Conservation (phyloP, 163 green algal species). For the Chlorella variabilis region DNA sequence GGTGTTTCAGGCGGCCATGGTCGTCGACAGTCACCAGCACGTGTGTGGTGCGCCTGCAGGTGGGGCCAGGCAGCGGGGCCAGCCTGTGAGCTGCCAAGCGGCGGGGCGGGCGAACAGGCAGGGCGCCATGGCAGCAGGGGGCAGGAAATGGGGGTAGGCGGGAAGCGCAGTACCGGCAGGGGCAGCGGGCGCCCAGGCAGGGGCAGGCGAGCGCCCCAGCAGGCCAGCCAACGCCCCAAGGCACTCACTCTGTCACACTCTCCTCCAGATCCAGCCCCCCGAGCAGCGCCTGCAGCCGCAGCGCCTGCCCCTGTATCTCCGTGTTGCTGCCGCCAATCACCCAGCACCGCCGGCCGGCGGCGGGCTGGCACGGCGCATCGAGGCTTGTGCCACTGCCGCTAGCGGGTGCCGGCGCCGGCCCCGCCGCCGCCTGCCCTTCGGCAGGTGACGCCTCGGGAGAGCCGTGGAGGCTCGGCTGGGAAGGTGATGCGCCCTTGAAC, state of each 20-base stretch:
- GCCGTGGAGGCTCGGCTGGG: no score
- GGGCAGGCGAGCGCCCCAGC: no score
- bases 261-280: background rate
- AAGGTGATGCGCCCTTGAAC: no score
- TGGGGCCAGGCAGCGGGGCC: background rate
- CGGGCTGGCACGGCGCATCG: background rate
- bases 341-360: background rate
- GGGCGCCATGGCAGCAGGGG: background rate
- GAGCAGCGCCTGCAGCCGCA: conserved; percentile 1
- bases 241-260: conserved; percentile 14
- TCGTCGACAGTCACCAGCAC: conserved; percentile 41
- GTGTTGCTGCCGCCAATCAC: background rate
- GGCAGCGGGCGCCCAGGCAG: no score
- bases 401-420: background rate
- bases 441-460: no score
- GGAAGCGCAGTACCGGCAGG: no score
- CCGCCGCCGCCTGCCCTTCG: background rate
- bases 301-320: background rate
- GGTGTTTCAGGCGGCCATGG: background rate
- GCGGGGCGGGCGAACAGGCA: background rate
- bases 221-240: no score
- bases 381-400: no score
- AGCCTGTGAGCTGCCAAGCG: background rate
- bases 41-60: conserved; percentile 44
- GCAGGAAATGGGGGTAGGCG: no score